Conservation (phyloP, 1,284 basidiomycete genomes). For the Takashimella tepidaria region DNA sequence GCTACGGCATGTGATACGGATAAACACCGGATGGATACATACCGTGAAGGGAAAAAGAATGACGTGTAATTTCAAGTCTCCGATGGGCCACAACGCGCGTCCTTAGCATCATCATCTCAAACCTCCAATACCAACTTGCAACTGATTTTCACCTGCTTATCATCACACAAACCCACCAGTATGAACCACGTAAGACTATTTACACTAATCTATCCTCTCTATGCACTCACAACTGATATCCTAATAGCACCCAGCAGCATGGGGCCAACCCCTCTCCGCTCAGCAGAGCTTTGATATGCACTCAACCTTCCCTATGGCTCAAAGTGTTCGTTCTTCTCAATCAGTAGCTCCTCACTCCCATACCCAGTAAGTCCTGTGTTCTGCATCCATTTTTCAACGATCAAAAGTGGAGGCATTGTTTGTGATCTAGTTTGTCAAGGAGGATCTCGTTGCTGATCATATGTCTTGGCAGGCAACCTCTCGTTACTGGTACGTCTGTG, state of each 20-base stretch:
- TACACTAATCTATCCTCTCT: not conserved
- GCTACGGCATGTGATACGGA: too few relatives aligned
- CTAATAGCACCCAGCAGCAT: constrained; percentile 43
- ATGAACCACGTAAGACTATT: constrained; percentile 27
- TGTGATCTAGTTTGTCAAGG: too few relatives aligned
- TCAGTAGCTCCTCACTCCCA: constrained; percentile 16
- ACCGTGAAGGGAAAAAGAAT: too few relatives aligned
- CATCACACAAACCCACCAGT: not conserved
- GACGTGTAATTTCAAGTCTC: too few relatives aligned
- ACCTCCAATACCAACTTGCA: not conserved
- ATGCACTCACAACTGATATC: not conserved
- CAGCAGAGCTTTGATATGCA: constrained; percentile 42
- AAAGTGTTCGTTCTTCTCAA: constrained; percentile 3
- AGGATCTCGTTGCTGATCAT: too few relatives aligned
- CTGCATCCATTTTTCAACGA: not conserved
- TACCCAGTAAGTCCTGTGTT: constrained; percentile 19
- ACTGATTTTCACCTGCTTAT: not conserved
- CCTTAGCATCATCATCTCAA: not conserved
- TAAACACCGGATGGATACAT: too few relatives aligned
- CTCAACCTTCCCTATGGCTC: constrained; percentile 29
- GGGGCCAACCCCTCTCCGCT: constrained; percentile 42
- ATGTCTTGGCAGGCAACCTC: constrained; percentile 65
- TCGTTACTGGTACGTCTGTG: constrained; percentile 95
- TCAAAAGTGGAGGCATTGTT: not conserved
- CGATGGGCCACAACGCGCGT: not conserved